phyloP scores from a whole-genome alignment of 257 asterid species.

The Fraxinus americana region DNA sequence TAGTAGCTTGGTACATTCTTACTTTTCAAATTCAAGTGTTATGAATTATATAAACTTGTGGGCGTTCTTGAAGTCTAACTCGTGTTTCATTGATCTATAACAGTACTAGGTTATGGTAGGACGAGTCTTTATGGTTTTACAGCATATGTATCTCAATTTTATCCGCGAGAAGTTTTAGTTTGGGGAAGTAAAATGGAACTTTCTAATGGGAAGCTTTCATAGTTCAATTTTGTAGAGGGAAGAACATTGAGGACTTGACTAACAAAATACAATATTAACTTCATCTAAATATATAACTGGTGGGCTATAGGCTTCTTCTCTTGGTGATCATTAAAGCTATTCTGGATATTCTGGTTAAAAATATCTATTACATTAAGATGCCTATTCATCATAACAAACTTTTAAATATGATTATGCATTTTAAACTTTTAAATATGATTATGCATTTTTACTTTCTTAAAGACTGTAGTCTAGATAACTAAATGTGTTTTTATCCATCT shows the following conservation, averaged over 20 bases:
- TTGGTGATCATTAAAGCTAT: background rate
- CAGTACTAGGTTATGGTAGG: background rate
- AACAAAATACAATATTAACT: background rate
- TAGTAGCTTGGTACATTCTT: background rate
- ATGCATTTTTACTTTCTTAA: background rate
- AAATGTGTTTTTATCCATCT: constrained; percentile 13
- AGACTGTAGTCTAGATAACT: background rate
- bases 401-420: no score
- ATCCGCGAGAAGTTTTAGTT: background rate
- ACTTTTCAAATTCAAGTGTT: background rate
- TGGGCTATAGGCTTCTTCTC: background rate
- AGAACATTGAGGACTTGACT: background rate
- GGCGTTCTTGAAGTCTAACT: background rate
- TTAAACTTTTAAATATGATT: background rate
- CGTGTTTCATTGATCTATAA: background rate
- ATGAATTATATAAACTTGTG: no score
- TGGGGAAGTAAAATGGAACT: background rate
- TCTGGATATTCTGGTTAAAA: background rate
- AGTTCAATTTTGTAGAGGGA: background rate
- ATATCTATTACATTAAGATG: background rate
- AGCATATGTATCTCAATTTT: background rate
- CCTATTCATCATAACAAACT: no score
- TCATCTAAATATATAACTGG: background rate
- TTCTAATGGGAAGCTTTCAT: background rate
- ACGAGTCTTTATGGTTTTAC: background rate